Evolutionary conservation across 495 filamentous ascomycete genomes (phyloP), one percentile per base, ranked within the genome.

Genomic region (Aspergillus bridgeri): DNA sequence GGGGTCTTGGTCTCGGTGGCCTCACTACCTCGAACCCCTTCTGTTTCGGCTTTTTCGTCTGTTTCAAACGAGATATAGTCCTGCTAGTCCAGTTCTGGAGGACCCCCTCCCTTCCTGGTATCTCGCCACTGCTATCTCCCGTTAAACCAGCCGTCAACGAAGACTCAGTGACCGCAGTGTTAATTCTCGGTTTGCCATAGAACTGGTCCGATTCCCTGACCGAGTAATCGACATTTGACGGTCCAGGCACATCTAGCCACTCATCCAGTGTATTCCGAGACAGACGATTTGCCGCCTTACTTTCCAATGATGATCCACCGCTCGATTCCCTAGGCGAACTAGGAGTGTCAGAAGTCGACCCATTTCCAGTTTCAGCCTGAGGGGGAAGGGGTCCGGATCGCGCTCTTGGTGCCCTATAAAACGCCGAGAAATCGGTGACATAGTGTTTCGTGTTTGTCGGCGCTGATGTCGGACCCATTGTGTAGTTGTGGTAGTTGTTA

Each of bases 201-300:
- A 24, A 54, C 17, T 23, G 42, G 27, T 54, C 51, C 24, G 51
- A 33, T 18, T 54, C 51, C 9, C 51, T 18, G 2, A 54, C 51
- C 4, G 51, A 54, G 24, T 54, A 54, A 25, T 54, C 51, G 15
- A 54, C 21, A n/a, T 54, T 9, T 3, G 38, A 24, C 1, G 20
- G 33, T 5, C 3, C 6, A 11, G 48, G 48, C 1, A n/a, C 22
- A 25, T 50, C 23, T 22, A 50, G 18, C 17, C 23, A 27, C 48
- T 50, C 48, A 25, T 50, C 48, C 18, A 50, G 48, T 6, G 23
- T 50, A 9, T 44, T 43, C 20, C 18, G 27, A 1, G 22, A 54
- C 11, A 22, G 1, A 13, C 42, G 42, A 15, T 38, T 38, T 45
- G 15, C 17, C 6, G 18, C 6, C 6, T 27, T 22, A 21, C 15